Conservation (phyloP, 768 basidiomycete genomes). For the Leccinellum albellum region DNA sequence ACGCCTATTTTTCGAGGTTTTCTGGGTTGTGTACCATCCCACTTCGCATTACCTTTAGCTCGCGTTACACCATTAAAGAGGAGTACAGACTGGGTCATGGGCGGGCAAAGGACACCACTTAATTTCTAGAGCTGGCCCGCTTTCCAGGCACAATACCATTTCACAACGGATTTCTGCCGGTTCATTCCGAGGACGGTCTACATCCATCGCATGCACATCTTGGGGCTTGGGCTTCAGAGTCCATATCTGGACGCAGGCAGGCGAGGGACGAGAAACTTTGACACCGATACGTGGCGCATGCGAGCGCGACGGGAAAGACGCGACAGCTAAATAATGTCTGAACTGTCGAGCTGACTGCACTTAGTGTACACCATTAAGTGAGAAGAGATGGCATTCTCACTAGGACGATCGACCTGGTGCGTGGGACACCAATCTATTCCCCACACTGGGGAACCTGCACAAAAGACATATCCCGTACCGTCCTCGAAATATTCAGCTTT, state of each 20-base stretch:
- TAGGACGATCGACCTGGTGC: conserved; percentile 48
- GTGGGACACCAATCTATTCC: conserved; percentile 93
- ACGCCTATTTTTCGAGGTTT: conserved; percentile 69
- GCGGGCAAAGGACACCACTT: conserved; percentile 94
- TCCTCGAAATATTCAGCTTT: conserved; percentile 59
- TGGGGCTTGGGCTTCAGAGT: conserved; percentile 33
- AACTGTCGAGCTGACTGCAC: conserved; percentile 42
- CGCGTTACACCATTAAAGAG: background rate
- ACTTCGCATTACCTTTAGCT: conserved; percentile 13
- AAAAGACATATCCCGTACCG: conserved; percentile 68
- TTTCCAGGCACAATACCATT: conserved; percentile 81
- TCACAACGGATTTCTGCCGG: conserved; percentile 60
- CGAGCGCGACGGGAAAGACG: conserved; percentile 61
- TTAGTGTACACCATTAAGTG: background rate
- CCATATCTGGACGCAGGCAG: conserved; percentile 89
- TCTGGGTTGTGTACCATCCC: conserved; percentile 18
- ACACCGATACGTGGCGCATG: conserved; percentile 67
- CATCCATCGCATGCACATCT: conserved; percentile 10
- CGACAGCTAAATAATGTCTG: conserved; percentile 83
- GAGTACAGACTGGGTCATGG: conserved; percentile 50
- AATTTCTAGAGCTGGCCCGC: conserved; percentile 72
- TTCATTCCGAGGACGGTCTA: conserved; percentile 23
- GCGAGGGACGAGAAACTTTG: conserved; percentile 49
- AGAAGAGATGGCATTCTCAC: conserved; percentile 33
- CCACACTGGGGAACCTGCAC: conserved; percentile 88